These are phyloP conservation scores for Solanum chiquidenum DNA, from an alignment of 257 asterid genomes.

Conservation along the genomic window DNA sequence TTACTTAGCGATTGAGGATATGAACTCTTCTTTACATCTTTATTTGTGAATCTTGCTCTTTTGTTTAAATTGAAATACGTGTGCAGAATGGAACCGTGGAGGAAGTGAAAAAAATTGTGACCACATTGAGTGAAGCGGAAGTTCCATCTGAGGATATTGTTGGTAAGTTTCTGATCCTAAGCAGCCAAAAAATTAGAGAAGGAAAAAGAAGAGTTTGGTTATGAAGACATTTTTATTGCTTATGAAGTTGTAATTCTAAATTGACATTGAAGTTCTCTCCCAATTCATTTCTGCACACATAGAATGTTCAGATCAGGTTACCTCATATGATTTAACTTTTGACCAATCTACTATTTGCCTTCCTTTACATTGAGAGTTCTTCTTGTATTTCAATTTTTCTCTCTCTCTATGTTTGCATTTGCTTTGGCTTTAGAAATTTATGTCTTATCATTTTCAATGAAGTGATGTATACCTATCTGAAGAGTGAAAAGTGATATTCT, in stretches of 20 bases:
- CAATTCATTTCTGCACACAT: background rate
- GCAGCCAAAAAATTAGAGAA: background rate
- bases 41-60: background rate
- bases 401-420: background rate
- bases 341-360: background rate
- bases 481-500: background rate
- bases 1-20: background rate
- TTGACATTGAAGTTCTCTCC: background rate
- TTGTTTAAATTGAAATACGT: background rate
- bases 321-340: background rate
- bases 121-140: slow-evolving; percentile 27
- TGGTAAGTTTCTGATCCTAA: slow-evolving; percentile 7
- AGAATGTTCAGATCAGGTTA: background rate
- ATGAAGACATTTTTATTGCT: background rate
- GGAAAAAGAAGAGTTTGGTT: background rate
- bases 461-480: background rate
- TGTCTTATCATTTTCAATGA: background rate
- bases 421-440: background rate
- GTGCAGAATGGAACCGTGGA: slow-evolving; percentile 23
- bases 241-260: background rate
- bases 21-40: background rate
- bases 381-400: background rate
- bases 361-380: background rate
- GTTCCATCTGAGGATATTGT: slow-evolving; percentile 35
- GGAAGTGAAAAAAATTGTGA: slow-evolving; percentile 28